These are phyloP conservation scores for Sparassis latifolia DNA, from an alignment of 1,284 basidiomycete genomes.

Conservation along the genomic window DNA sequence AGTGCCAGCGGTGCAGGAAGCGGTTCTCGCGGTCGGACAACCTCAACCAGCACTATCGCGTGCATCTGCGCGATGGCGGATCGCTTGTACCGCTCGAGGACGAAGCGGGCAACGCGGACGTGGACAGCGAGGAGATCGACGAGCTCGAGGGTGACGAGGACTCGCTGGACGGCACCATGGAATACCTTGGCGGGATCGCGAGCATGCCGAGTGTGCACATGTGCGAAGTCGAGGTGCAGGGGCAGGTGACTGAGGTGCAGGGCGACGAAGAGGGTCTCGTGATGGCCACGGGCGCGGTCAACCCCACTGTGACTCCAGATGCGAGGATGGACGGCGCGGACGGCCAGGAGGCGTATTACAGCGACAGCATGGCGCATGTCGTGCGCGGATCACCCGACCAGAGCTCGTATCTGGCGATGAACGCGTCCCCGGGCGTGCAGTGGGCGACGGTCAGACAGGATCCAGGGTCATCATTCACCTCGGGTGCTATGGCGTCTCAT, in stretches of 20 bases:
- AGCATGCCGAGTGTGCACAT: slow-evolving; percentile 37
- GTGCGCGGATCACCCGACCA: slow-evolving; percentile 15
- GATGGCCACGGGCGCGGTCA: slow-evolving; percentile 13
- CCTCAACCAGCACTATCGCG: slow-evolving; percentile 75
- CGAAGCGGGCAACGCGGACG: slow-evolving; percentile 19
- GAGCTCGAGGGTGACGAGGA: slow-evolving; percentile 19
- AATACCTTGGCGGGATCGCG: slow-evolving; percentile 19
- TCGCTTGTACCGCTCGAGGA: slow-evolving; percentile 14
- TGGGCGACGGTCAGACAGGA: slow-evolving; percentile 17
- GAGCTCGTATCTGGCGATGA: slow-evolving; percentile 8
- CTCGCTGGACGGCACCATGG: slow-evolving; percentile 20
- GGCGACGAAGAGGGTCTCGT: slow-evolving; percentile 58
- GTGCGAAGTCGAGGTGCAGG: slow-evolving; percentile 55
- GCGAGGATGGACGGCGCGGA: slow-evolving; percentile 2
- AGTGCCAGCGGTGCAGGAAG: slow-evolving; percentile 68
- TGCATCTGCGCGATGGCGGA: slow-evolving; percentile 51
- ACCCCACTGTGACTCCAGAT: slow-evolving; percentile 5
- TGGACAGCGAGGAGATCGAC: slow-evolving; percentile 22
- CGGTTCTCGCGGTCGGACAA: slow-evolving; percentile 84
- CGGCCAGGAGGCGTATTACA: slow-evolving; percentile 19
- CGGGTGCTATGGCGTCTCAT: slow-evolving; percentile 13
- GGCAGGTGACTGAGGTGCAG: slow-evolving; percentile 48
- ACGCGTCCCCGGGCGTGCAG: slow-evolving; percentile 15
- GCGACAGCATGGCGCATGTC: slow-evolving; percentile 7
- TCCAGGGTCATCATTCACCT: slow-evolving; percentile 20